These are phyloP conservation scores for Salvia sclarea DNA, from an alignment of 305 asterid species.

Conservation along the genomic window DNA sequence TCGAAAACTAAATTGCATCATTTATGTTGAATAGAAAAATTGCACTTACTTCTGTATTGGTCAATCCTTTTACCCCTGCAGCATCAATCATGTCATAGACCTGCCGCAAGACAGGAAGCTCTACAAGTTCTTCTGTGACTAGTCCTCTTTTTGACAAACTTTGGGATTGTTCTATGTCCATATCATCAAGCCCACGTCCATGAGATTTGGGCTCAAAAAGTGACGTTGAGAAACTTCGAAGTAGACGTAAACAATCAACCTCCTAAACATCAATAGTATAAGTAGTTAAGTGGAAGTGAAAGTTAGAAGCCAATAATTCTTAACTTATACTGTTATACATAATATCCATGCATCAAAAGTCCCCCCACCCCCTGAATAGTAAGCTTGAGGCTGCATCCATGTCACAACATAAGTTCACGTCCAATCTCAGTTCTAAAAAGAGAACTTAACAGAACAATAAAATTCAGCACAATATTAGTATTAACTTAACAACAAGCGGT, in stretches of 20 bases:
- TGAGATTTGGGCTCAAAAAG: conserved; percentile 63
- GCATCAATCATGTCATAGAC: conserved; percentile 86
- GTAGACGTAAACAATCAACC: conserved; percentile 75
- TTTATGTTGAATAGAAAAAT: conserved; percentile 24
- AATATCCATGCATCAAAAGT: background rate
- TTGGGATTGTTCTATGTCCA: conserved; percentile 48
- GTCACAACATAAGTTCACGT: background rate
- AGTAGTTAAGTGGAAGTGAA: conserved; percentile 25
- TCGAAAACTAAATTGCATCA: conserved; percentile 2
- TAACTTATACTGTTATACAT: background rate
- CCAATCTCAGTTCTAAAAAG: background rate
- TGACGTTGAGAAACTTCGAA: conserved; percentile 73
- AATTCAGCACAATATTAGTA: conserved; percentile 1
- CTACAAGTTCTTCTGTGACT: conserved; percentile 75
- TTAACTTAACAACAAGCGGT: background rate
- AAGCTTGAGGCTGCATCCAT: background rate
- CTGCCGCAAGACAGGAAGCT: conserved; percentile 85
- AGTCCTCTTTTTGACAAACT: conserved; percentile 63
- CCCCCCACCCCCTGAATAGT: background rate
- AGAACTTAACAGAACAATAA: background rate
- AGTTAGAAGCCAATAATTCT: background rate
- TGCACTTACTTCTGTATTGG: conserved; percentile 65
- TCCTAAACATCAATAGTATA: conserved; percentile 45
- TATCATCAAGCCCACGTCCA: conserved; percentile 45
- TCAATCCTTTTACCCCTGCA: conserved; percentile 80